These are phyloP conservation scores for Exophiala bonariae DNA, from an alignment of 2,329 filamentous ascomycete species.

Conservation along the genomic window DNA sequence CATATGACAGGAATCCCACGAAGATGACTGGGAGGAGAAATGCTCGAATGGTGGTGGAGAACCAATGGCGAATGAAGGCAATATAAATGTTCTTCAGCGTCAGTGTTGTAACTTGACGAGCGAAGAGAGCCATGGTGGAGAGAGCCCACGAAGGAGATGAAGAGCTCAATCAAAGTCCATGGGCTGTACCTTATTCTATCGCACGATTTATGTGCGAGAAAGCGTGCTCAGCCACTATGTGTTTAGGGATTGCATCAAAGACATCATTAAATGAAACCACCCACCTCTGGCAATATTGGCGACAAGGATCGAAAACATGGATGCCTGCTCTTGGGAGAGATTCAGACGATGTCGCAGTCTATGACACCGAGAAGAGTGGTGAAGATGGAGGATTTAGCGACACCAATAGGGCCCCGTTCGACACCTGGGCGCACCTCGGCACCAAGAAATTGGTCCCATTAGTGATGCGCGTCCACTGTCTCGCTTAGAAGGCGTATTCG, in stretches of 20 bases:
- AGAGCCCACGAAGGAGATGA: neutral
- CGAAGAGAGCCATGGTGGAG: slow-evolving; percentile 37
- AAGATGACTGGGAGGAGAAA: slow-evolving; percentile 59
- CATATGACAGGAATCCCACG: slow-evolving; percentile 58
- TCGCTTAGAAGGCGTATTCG: no score
- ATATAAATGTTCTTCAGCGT: slow-evolving; percentile 59
- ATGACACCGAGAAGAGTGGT: neutral
- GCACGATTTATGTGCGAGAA: no score
- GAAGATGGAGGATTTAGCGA: no score
- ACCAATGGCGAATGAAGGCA: slow-evolving; percentile 53
- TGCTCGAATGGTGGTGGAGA: slow-evolving; percentile 56
- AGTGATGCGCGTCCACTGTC: no score
- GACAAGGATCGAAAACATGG: neutral
- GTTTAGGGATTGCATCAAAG: neutral
- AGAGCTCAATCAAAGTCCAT: no score
- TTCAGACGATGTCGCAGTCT: neutral
- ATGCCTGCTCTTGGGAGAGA: neutral
- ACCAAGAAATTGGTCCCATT: no score
- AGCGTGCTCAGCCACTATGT: neutral
- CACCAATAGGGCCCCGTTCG: no score
- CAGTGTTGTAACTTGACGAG: slow-evolving; percentile 57
- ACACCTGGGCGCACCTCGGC: no score
- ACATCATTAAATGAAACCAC: neutral
- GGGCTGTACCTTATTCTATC: no score
- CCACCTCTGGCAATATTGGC: neutral